phyloP scores from a whole-genome alignment of 495 filamentous ascomycete species.

The Tuber umbilicatum region DNA sequence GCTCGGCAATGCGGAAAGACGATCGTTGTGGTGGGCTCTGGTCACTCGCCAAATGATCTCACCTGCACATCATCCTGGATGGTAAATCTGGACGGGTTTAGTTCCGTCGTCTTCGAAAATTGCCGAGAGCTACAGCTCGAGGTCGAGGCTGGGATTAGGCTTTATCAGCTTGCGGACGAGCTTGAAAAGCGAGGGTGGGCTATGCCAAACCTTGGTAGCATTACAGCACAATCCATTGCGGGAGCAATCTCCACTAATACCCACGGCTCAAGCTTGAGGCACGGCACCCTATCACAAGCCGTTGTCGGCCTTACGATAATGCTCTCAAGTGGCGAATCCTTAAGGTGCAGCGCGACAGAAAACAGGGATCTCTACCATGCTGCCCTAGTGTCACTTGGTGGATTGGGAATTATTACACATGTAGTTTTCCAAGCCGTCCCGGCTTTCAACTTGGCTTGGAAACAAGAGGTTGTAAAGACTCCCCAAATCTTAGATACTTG shows the following conservation, averaged over 20 bases:
- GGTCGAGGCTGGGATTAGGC: conserved; percentile 76
- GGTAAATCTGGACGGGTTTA: conserved; percentile 82
- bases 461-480: conserved; percentile 67
- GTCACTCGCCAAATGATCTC: conserved; percentile 84
- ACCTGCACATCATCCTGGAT: conserved; percentile 95
- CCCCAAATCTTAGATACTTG: conserved; percentile 61
- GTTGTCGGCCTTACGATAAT: conserved; percentile 69
- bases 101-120: conserved; percentile 62
- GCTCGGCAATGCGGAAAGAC: conserved; percentile 75
- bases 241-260: conserved; percentile 90
- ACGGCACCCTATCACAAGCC: conserved; percentile 75
- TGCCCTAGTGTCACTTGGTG: conserved; percentile 77
- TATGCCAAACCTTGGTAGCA: conserved; percentile 85
- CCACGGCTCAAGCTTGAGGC: conserved; percentile 76
- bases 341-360: conserved; percentile 63
- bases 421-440: conserved; percentile 73
- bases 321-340: conserved; percentile 69
- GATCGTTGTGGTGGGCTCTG: conserved; percentile 72
- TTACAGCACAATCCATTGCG: conserved; percentile 87
- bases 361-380: conserved; percentile 79
- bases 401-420: conserved; percentile 83
- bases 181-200: conserved; percentile 68
- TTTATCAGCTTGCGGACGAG: conserved; percentile 60
- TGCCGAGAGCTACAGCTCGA: conserved; percentile 57
- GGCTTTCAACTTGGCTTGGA: conserved; percentile 74